Percentiles rank a stretch among this genome's conserved stretches.
Conservation (phyloP, 139 green algal genomes). For the Mesotaenium endlicherianum region DNA sequence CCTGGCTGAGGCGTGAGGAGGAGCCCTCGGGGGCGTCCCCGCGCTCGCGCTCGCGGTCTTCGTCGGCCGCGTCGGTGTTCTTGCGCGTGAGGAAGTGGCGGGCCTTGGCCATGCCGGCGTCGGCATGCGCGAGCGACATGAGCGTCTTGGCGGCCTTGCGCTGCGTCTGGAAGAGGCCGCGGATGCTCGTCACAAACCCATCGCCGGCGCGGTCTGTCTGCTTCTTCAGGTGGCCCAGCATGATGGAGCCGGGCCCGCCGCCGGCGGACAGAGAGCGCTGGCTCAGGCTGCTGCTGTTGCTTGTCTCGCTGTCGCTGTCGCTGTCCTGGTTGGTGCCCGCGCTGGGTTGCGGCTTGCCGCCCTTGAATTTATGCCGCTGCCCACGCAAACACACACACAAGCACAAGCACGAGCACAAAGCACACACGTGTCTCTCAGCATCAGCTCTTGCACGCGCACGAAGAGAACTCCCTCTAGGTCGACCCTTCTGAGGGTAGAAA, state of each 20-base stretch:
- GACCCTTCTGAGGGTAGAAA: too few relatives aligned
- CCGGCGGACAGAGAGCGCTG: too few relatives aligned
- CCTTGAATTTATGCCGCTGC: slow-evolving; percentile 25
- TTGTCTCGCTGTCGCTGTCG: not conserved
- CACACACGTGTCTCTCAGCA: not conserved
- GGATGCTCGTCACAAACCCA: slow-evolving; percentile 5
- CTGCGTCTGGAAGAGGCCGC: slow-evolving; percentile 8
- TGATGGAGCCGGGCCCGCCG: not conserved
- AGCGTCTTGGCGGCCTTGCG: too few relatives aligned
- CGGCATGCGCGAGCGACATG: too few relatives aligned
- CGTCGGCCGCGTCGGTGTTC: too few relatives aligned
- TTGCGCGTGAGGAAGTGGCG: too few relatives aligned
- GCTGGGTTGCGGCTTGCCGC: not conserved
- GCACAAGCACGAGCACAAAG: too few relatives aligned
- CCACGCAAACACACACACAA: not conserved
- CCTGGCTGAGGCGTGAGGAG: too few relatives aligned
- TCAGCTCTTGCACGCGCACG: not conserved
- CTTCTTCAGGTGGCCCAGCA: not conserved
- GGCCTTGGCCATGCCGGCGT: too few relatives aligned
- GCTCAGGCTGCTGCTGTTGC: not conserved
- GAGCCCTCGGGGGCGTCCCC: too few relatives aligned
- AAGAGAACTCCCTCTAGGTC: not conserved
- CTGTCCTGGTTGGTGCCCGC: not conserved
- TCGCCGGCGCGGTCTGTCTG: slow-evolving; percentile 12
- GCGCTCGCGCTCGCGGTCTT: too few relatives aligned